These are phyloP conservation scores for Fusarium sp. DNA, from an alignment of 2,329 filamentous ascomycete species.

Conservation along the genomic window DNA sequence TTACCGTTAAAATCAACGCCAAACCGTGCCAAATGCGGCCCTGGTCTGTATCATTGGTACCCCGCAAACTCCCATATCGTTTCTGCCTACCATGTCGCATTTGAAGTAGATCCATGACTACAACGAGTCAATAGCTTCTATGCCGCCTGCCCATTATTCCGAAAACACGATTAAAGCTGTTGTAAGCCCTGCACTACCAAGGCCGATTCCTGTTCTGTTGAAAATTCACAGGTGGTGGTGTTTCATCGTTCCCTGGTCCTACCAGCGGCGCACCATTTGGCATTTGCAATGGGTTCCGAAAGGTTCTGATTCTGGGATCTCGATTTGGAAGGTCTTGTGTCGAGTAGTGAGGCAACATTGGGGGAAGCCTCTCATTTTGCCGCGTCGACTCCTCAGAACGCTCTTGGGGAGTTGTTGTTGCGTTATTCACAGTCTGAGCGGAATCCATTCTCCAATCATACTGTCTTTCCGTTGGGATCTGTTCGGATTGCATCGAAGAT, in stretches of 20 bases:
- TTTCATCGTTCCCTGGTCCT: slow-evolving; percentile 19
- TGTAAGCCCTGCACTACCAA: slow-evolving; percentile 24
- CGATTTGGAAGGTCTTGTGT: slow-evolving; percentile 15
- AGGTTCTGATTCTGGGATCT: slow-evolving; percentile 9
- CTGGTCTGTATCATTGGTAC: slow-evolving; percentile 26
- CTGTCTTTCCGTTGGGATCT: slow-evolving; percentile 17
- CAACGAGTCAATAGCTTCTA: slow-evolving; percentile 5
- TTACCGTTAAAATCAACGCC: slow-evolving; percentile 41
- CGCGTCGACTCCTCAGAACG: slow-evolving; percentile 9
- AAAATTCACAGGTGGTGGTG: slow-evolving; percentile 14
- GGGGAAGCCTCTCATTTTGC: slow-evolving; percentile 24
- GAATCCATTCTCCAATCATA: slow-evolving; percentile 16
- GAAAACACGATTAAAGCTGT: background rate
- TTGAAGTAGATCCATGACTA: slow-evolving; percentile 14
- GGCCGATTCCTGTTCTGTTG: slow-evolving; percentile 30
- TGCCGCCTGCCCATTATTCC: background rate
- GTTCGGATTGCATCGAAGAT: slow-evolving; percentile 23
- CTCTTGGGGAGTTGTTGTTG: slow-evolving; percentile 10
- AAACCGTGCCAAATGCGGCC: slow-evolving; percentile 26
- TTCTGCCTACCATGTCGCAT: background rate
- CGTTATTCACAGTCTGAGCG: slow-evolving; percentile 7
- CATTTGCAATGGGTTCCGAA: slow-evolving; percentile 35
- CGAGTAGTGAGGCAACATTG: slow-evolving; percentile 33
- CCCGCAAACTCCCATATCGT: slow-evolving; percentile 13
- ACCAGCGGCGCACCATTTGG: slow-evolving; percentile 10